A percentile compares a stretch with the other conserved stretches of the same genome.
phyloP scores from a whole-genome alignment of 1,284 basidiomycete genomes.

The Exobasidium cylindrosporum region DNA sequence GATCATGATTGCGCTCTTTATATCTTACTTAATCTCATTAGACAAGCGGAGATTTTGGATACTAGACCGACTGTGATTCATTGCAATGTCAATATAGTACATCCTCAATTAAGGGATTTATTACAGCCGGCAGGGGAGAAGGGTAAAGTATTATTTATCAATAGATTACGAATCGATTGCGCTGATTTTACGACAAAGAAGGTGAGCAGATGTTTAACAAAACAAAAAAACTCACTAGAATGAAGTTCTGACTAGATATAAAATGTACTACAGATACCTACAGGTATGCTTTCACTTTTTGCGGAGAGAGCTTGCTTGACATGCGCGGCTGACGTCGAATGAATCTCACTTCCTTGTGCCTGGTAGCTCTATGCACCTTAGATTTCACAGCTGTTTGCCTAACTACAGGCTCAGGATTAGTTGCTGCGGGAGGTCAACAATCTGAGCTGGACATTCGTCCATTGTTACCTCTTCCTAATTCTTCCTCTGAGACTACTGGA shows the following conservation, averaged over 20 bases:
- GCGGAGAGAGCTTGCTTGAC: no score
- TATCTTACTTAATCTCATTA: no score
- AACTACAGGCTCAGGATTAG: constrained; percentile 59
- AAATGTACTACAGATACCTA: no score
- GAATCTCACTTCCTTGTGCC: no score
- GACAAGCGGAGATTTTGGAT: background rate
- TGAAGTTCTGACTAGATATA: no score
- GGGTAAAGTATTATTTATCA: constrained; percentile 34
- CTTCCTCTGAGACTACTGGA: constrained; percentile 1
- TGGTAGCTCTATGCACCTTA: constrained; percentile 64
- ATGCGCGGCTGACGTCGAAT: no score
- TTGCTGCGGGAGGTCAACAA: constrained; percentile 77
- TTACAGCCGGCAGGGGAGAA: constrained; percentile 6
- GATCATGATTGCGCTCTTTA: no score
- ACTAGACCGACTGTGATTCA: constrained; percentile 25
- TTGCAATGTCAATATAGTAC: constrained; percentile 35
- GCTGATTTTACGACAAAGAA: constrained; percentile 24
- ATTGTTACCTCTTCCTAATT: constrained; percentile 55
- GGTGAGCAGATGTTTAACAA: no score
- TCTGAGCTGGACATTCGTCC: constrained; percentile 71
- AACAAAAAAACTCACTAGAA: no score
- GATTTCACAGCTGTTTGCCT: constrained; percentile 67
- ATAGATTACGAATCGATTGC: constrained; percentile 33
- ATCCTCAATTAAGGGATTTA: constrained; percentile 40
- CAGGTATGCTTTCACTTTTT: no score